Evolutionary conservation across 306 rosid genomes (phyloP).

Genomic region (Quillaja saponaria): DNA sequence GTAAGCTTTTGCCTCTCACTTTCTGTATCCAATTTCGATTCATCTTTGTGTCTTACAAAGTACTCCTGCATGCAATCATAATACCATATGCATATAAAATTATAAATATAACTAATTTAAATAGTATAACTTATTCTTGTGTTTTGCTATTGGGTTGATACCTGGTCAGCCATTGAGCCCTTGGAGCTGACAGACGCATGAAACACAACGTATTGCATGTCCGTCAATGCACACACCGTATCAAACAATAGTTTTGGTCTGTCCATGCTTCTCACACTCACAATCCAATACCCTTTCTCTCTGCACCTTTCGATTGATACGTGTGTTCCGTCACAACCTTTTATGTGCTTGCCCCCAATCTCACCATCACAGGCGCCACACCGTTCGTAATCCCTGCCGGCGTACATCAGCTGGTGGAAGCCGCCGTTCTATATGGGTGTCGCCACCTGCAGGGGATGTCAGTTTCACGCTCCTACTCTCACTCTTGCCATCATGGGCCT

Average conservation of each 20-base stretch:
- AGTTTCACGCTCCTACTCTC: slow-evolving; percentile 60
- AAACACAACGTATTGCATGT: slow-evolving; percentile 71
- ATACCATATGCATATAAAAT: background rate
- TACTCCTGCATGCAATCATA: slow-evolving; percentile 82
- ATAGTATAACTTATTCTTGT: no score
- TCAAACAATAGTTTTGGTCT: slow-evolving; percentile 81
- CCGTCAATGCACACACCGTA: slow-evolving; percentile 75
- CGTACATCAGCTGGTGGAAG: slow-evolving; percentile 88
- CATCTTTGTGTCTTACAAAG: slow-evolving; percentile 56
- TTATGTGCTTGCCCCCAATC: slow-evolving; percentile 45
- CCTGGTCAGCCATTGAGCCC: slow-evolving; percentile 75
- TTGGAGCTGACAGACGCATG: slow-evolving; percentile 80
- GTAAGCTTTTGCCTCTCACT: slow-evolving; percentile 56
- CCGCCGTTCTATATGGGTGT: slow-evolving; percentile 69
- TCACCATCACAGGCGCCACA: slow-evolving; percentile 50
- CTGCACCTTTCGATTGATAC: slow-evolving; percentile 54
- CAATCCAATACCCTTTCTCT: slow-evolving; percentile 73
- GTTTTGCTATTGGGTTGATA: background rate
- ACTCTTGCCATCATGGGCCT: slow-evolving; percentile 53
- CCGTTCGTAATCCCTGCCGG: slow-evolving; percentile 59
- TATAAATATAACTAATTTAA: background rate
- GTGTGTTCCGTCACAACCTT: slow-evolving; percentile 68
- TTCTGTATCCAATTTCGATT: slow-evolving; percentile 40
- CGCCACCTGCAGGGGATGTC: slow-evolving; percentile 41
- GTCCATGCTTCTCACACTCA: slow-evolving; percentile 63